phyloP scores from a whole-genome alignment of 2,329 filamentous ascomycete species.

The Rasamsonia emersonii region DNA sequence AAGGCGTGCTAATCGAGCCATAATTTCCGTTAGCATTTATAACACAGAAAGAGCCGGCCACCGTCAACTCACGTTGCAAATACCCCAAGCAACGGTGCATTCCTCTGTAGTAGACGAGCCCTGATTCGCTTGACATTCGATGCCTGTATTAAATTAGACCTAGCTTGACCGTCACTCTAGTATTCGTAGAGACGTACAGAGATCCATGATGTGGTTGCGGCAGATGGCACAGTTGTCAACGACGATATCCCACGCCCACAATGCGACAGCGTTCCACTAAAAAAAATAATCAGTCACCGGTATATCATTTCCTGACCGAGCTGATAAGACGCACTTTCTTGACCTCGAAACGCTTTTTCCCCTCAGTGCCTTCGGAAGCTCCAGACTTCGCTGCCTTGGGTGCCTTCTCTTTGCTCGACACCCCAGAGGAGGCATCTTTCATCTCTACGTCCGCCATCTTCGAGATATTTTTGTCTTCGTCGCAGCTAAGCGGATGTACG shows the following conservation, averaged over 20 bases:
- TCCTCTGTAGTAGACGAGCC: slow-evolving; percentile 95
- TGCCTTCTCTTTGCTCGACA: slow-evolving; percentile 20
- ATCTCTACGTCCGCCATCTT: slow-evolving; percentile 93
- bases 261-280: slow-evolving; percentile 95
- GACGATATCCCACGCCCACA: slow-evolving; percentile 99
- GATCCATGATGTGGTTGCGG: slow-evolving; percentile 98
- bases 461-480: slow-evolving; percentile 5
- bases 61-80: slow-evolving; percentile 87
- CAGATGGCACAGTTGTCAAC: slow-evolving; percentile 99
- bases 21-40: slow-evolving; percentile 2
- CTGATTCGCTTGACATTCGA: slow-evolving; percentile 98
- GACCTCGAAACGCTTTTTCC: slow-evolving; percentile 94
- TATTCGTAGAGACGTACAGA: slow-evolving; percentile 54
- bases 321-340: slow-evolving; percentile 66
- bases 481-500: too few species aligned
- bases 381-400: slow-evolving; percentile 51
- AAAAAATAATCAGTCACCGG: slow-evolving; percentile 10
- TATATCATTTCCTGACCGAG: slow-evolving; percentile 7
- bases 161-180: slow-evolving; percentile 10
- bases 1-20: slow-evolving; percentile 69
- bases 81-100: slow-evolving; percentile 97
- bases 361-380: slow-evolving; percentile 46
- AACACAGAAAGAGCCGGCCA: background rate
- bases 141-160: slow-evolving; percentile 48
- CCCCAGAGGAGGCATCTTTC: slow-evolving; percentile 65